Percentiles rank a stretch among this genome's conserved stretches.
Conservation (phyloP, 306 rosid species). For the Rosa persica region DNA sequence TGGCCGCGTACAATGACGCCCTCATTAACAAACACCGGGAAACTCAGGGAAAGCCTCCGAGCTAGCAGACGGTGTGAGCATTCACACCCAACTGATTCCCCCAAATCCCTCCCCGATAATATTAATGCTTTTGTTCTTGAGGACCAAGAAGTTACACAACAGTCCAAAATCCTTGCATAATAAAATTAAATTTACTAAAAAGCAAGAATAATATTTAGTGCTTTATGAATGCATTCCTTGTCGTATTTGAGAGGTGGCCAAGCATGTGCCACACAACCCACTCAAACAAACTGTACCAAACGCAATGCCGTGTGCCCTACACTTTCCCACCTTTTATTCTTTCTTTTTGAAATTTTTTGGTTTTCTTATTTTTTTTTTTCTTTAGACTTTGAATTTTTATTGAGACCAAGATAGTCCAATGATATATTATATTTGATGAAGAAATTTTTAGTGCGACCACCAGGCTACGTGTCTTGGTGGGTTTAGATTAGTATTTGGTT, state of each 20-base stretch:
- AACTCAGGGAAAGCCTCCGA: not conserved
- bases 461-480: too few relatives aligned
- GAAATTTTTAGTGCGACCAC: too few relatives aligned
- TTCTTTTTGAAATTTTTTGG: not conserved
- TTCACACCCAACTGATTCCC: not conserved
- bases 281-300: slow-evolving; percentile 36
- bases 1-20: not conserved
- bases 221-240: slow-evolving; percentile 43
- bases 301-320: slow-evolving; percentile 56
- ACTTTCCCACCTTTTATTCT: slow-evolving; percentile 13
- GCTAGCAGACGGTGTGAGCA: not conserved
- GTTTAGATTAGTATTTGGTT: too few relatives aligned
- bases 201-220: slow-evolving; percentile 32
- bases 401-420: not conserved
- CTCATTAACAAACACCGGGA: not conserved
- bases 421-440: too few relatives aligned
- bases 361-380: too few relatives aligned
- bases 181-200: slow-evolving; percentile 7
- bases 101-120: not conserved
- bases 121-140: not conserved
- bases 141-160: not conserved
- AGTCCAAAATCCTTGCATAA: not conserved
- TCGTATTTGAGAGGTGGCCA: slow-evolving; percentile 43
- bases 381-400: not conserved
- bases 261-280: slow-evolving; percentile 61